Percentiles rank a stretch among this genome's conserved stretches.
Evolutionary conservation across 495 filamentous ascomycete species (phyloP).

Genomic region (Cetradonia linearis): DNA sequence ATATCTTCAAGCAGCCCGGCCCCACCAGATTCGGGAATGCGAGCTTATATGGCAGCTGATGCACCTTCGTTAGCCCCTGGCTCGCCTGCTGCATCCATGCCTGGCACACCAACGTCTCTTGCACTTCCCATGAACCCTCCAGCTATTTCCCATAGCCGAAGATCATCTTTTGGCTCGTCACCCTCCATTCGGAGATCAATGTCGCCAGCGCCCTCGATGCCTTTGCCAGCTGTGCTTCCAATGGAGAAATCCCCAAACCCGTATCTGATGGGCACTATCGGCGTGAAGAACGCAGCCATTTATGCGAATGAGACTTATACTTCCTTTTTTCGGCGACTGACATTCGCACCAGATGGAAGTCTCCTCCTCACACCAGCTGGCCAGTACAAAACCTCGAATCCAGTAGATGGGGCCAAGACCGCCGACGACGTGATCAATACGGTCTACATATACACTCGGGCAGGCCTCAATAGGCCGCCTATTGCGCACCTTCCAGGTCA

Average conservation of each 20-base stretch:
- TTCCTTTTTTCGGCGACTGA: slow-evolving; percentile 90
- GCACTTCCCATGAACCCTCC: slow-evolving; percentile 97
- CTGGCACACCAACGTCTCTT: slow-evolving; percentile 85
- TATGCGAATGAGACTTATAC: slow-evolving; percentile 98
- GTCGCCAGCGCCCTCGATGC: slow-evolving; percentile 91
- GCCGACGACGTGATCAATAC: slow-evolving; percentile 88
- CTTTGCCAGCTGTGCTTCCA: slow-evolving; percentile 93
- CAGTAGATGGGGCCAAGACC: slow-evolving; percentile 61
- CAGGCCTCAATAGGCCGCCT: slow-evolving; percentile 92
- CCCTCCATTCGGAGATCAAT: slow-evolving; percentile 75
- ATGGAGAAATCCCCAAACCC: slow-evolving; percentile 80
- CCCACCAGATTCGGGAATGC: slow-evolving; percentile 61
- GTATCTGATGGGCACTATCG: slow-evolving; percentile 36
- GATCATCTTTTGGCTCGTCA: slow-evolving; percentile 91
- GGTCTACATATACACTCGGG: slow-evolving; percentile 94
- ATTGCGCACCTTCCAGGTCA: slow-evolving; percentile 96
- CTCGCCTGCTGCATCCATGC: slow-evolving; percentile 82
- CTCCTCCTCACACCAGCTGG: slow-evolving; percentile 92
- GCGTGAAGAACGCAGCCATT: slow-evolving; percentile 72
- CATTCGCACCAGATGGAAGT: slow-evolving; percentile 92
- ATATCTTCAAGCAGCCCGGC: slow-evolving; percentile 91
- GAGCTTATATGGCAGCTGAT: slow-evolving; percentile 48
- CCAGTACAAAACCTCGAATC: slow-evolving; percentile 78
- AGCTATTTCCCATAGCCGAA: slow-evolving; percentile 76
- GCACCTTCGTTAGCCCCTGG: slow-evolving; percentile 49